These are phyloP conservation scores for Kuraishia floccosa DNA, from an alignment of 805 yeast genomes.

Conservation along the genomic window DNA sequence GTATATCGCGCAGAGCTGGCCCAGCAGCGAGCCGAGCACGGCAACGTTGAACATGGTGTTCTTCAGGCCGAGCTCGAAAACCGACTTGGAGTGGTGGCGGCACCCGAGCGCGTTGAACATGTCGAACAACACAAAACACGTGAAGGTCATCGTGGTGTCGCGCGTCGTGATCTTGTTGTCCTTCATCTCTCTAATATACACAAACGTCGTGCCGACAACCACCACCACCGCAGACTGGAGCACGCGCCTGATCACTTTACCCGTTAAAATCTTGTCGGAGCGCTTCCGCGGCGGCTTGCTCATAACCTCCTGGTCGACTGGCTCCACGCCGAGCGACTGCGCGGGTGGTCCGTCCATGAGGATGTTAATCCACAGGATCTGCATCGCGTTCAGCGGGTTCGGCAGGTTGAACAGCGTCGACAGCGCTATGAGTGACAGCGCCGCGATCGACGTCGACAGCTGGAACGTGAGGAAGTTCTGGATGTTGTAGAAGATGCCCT, in stretches of 20 bases:
- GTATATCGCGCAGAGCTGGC: conserved; percentile 90
- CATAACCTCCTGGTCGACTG: conserved; percentile 95
- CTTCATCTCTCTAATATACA: conserved; percentile 78
- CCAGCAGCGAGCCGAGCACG: conserved; percentile 76
- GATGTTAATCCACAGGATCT: conserved; percentile 93
- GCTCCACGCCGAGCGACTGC: conserved; percentile 93
- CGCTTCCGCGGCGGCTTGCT: conserved; percentile 91
- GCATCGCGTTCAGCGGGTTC: conserved; percentile 96
- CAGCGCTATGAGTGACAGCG: conserved; percentile 78
- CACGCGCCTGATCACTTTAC: conserved; percentile 57
- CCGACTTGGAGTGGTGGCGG: conserved; percentile 78
- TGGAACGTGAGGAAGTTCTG: conserved; percentile 94
- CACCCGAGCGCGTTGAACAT: conserved; percentile 95
- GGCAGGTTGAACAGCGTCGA: conserved; percentile 83
- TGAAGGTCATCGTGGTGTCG: conserved; percentile 98
- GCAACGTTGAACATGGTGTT: conserved; percentile 92
- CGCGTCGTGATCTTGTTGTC: conserved; percentile 83
- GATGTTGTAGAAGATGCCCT: conserved; percentile 91
- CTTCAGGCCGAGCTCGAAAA: conserved; percentile 68
- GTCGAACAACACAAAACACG: conserved; percentile 91
- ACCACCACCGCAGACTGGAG: conserved; percentile 70
- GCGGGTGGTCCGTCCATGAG: conserved; percentile 99
- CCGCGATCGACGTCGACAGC: conserved; percentile 92
- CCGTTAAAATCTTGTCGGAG: conserved; percentile 73
- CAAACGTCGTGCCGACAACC: conserved; percentile 75